These are phyloP conservation scores for Hypoxylon trugodes DNA, from an alignment of 495 filamentous ascomycete species.

Conservation along the genomic window DNA sequence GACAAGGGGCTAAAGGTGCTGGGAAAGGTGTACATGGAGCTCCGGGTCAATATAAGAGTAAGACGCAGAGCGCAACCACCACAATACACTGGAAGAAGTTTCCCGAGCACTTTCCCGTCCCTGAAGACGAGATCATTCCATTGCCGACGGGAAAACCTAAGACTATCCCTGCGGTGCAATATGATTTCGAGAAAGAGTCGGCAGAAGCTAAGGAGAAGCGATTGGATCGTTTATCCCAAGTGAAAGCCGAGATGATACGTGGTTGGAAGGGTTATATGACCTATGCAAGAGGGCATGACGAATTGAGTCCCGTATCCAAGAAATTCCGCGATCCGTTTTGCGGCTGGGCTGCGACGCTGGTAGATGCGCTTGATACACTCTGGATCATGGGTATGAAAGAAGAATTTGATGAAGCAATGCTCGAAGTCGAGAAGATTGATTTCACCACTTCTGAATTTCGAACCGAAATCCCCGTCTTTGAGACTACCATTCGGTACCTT, in stretches of 20 bases:
- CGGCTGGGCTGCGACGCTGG: conserved; percentile 93
- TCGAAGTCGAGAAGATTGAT: conserved; percentile 81
- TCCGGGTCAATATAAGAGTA: conserved; percentile 21
- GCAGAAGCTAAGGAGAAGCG: conserved; percentile 67
- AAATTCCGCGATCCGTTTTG: conserved; percentile 79
- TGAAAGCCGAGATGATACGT: conserved; percentile 79
- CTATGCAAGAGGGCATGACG: conserved; percentile 86
- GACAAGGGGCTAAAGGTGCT: conserved; percentile 40
- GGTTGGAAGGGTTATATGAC: conserved; percentile 85
- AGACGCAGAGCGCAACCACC: conserved; percentile 35
- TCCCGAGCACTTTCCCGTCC: conserved; percentile 77
- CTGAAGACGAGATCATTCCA: conserved; percentile 70
- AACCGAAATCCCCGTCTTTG: conserved; percentile 77
- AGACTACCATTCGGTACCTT: conserved; percentile 88
- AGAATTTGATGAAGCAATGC: conserved; percentile 87
- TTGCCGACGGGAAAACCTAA: conserved; percentile 77
- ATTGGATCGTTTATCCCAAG: conserved; percentile 67
- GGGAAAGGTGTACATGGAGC: conserved; percentile 30
- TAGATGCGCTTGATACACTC: conserved; percentile 91
- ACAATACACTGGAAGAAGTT: conserved; percentile 73
- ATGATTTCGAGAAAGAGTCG: conserved; percentile 70
- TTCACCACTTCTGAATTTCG: conserved; percentile 77
- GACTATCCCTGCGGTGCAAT: conserved; percentile 78
- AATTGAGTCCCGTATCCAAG: conserved; percentile 75
- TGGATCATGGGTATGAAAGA: conserved; percentile 95